Base-by-base conservation (phyloP, 176 grass and related monocot genomes). In the Eleusine indica region DNA sequence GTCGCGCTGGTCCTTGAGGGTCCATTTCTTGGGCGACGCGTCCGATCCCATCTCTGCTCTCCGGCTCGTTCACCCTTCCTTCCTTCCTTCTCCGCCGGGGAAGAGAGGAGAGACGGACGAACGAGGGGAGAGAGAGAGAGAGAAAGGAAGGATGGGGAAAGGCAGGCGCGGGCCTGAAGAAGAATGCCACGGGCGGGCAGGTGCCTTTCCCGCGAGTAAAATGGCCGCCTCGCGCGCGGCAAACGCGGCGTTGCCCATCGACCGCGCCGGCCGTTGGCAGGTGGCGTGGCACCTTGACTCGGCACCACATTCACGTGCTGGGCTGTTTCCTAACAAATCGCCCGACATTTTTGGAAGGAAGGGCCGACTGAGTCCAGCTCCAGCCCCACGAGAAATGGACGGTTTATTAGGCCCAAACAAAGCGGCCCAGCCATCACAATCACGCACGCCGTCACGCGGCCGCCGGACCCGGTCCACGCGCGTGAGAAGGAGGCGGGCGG, bases 1-100 rank as follows among this genome's bases (percentile, higher is more conserved):
- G 47, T n/a, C 76, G 70, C 86, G 85, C 77, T 92, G 87, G 75
- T 88, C 87, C 82, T 66, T 92, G 68, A 83, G 75, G 51, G 40
- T 77, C 74, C 74, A 88, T 68, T 61, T 85, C 25, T 75, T 74
- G 62, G 85, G 82, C 68, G 85, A 83, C 68, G 86, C 83, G 37
- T 82, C 76, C 41, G 77, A 11, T 11, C 69, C 72, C 89, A 91
- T 94, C 80, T 68, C 83, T 22, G 42, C 83, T 42, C 57, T 41
- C 30, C 61, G 16, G 44, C 86, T 13, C 35, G 11, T 25, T 56
- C 86, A 71, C 66, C 49, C 35, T 37, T 22, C 60, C 28, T 54
- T 25, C 11, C 43, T 40, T 38, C 19, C 28, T 29, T 21, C 61
- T 75, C 63, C 74, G 47, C 68, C 48, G 79, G 37, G 41, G 62